Conservation (phyloP, 805 yeast species). For the Schwanniomyces vanrijiae region DNA sequence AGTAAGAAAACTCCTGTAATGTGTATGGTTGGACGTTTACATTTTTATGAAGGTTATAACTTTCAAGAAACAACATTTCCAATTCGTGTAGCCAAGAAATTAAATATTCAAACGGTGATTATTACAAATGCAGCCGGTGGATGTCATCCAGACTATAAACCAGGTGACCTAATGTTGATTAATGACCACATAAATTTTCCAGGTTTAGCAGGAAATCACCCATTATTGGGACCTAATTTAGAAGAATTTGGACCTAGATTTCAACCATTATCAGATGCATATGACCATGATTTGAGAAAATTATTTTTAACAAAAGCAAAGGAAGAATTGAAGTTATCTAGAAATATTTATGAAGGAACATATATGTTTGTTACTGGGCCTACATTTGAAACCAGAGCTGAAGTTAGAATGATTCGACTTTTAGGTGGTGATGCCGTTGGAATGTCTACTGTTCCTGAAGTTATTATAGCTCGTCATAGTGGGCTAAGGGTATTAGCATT, state of each 20-base stretch:
- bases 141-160: constrained; percentile 57
- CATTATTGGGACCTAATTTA: constrained; percentile 84
- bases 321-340: constrained; percentile 42
- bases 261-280: constrained; percentile 86
- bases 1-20: constrained; percentile 70
- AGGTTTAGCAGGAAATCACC: constrained; percentile 86
- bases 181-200: constrained; percentile 89
- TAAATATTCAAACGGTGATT: constrained; percentile 63
- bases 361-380: constrained; percentile 90
- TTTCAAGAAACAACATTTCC: constrained; percentile 84
- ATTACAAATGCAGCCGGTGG: constrained; percentile 99
- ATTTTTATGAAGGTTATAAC: constrained; percentile 89
- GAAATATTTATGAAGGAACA: constrained; percentile 82
- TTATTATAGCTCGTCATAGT: constrained; percentile 85
- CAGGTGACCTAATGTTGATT: constrained; percentile 91
- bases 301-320: constrained; percentile 56
- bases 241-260: constrained; percentile 83
- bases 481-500: constrained; percentile 82
- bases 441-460: constrained; percentile 98
- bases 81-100: constrained; percentile 64
- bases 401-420: constrained; percentile 67
- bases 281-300: constrained; percentile 70
- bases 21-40: constrained; percentile 93
- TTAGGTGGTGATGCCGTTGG: constrained; percentile 95
- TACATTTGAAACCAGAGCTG: constrained; percentile 90